Evolutionary conservation across 2,329 filamentous ascomycete species (phyloP).

Genomic region (Thelonectria blattea): DNA sequence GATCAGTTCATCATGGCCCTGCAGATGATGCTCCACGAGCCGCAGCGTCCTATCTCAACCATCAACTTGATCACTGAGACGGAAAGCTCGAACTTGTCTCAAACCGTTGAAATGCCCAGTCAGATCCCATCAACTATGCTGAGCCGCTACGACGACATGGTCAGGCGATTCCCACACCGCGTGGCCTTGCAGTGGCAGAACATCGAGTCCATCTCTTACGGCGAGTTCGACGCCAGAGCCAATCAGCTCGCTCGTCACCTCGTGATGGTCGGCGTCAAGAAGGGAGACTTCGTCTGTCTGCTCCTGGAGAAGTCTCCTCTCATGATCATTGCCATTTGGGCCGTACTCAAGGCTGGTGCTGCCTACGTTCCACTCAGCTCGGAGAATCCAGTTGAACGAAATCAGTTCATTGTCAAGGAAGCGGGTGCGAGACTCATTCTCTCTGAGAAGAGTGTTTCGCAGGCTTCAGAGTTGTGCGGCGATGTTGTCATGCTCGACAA

Average conservation of each 20-base stretch:
- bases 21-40: background rate
- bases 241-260: conserved; percentile 13
- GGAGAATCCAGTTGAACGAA: conserved; percentile 28
- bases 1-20: conserved; percentile 4
- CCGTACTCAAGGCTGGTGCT: conserved; percentile 26
- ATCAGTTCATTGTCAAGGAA: conserved; percentile 29
- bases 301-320: conserved; percentile 27
- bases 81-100: conserved; percentile 3
- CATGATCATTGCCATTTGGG: conserved; percentile 28
- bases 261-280: background rate
- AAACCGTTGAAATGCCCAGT: background rate
- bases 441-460: background rate
- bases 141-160: conserved; percentile 13
- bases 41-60: background rate
- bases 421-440: conserved; percentile 20
- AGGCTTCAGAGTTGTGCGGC: background rate
- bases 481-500: background rate
- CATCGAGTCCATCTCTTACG: conserved; percentile 1
- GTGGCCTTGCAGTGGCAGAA: conserved; percentile 16
- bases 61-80: background rate
- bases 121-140: conserved; percentile 1
- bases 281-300: conserved; percentile 15
- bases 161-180: background rate
- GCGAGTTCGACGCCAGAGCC: background rate
- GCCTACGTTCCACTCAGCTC: conserved; percentile 32